Conservation (phyloP, 2,329 filamentous ascomycete genomes). For the Arthrobotrys pseudoclavata region DNA sequence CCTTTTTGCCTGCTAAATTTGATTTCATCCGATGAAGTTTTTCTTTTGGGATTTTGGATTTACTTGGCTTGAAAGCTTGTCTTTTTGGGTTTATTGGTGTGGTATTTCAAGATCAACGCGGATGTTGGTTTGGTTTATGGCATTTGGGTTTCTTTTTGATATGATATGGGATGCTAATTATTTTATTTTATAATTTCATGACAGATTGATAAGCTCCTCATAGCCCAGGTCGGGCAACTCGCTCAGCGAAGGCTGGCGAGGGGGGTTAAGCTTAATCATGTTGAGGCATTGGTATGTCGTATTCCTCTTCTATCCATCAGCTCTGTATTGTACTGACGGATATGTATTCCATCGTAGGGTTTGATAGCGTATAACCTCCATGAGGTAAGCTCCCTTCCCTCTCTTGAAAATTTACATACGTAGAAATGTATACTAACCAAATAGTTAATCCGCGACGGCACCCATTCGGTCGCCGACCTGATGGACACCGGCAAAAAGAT, state of each 20-base stretch:
- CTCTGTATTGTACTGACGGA: not conserved
- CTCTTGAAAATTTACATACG: too few species aligned
- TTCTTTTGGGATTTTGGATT: not conserved
- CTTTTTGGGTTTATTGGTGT: not conserved
- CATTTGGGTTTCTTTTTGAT: too few species aligned
- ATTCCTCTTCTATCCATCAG: constrained; percentile 12
- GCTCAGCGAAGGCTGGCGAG: constrained; percentile 89
- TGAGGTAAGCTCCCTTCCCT: constrained; percentile 71
- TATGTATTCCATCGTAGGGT: constrained; percentile 70
- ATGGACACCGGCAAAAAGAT: constrained; percentile 92
- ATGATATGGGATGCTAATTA: not conserved
- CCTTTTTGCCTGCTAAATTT: not conserved
- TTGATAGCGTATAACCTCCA: constrained; percentile 90
- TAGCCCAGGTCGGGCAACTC: constrained; percentile 87
- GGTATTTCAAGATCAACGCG: constrained; percentile 30
- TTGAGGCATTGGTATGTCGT: constrained; percentile 82
- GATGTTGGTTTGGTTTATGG: not conserved
- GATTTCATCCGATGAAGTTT: not conserved
- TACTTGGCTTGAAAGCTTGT: constrained; percentile 1
- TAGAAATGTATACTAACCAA: too few species aligned
- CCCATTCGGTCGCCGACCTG: constrained; percentile 89
- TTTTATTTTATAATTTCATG: not conserved
- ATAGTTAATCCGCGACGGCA: constrained; percentile 92
- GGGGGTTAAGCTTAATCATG: constrained; percentile 89
- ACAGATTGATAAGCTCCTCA: constrained; percentile 94